Evolutionary conservation across 345 rosid genomes (phyloP), one percentile per base, ranked within the genome.

Genomic region (Citrus unshiu): DNA sequence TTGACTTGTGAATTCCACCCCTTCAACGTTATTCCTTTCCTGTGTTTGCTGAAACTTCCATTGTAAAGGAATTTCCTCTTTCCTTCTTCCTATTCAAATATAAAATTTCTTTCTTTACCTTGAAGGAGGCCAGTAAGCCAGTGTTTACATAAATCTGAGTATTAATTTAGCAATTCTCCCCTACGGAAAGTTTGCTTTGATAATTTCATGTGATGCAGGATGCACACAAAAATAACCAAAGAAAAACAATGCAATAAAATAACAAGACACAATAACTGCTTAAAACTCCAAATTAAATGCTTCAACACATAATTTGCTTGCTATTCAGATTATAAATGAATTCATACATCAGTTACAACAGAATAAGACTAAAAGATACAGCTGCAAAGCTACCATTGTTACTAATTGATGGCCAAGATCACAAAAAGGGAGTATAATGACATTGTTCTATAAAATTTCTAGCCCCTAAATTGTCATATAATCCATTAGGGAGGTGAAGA

Each of bases 401-500:
- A 68, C 75, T 67, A 51, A 78, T 21, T 27, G 58, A 73, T 73
- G 84, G 54, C 70, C 34, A 35, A 58, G 25, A 63, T 24, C 22
- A 68, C 34, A 35, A 1, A 7, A 37, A 2, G 39, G 13, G 8
- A 49, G 74, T 54, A 24, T 32, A 37, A 61, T 10, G 24, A 66
- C 80, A 66, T 13, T 21, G 57, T 76, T 67, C 81, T 63, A 64
- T 18, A 39, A 5, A 32, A 80, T 57, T 65, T 70, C 63, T 46
- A 73, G 62, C 79, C 61, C 86, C 88, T 78, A 4, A 80, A 57
- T 51, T 32, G 35, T 77, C 64, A 79, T 59, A 77, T 80, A 81
- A 85, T 82, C 82, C 58, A 65, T 21, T 29, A 58, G 86, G 86
- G 85, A 82, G 83, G 69, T 62, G 56, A 75, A n/a, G 65, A 40